Base-by-base conservation (phyloP, 2,329 filamentous ascomycete species). In the Colletotrichum plurivorum region DNA sequence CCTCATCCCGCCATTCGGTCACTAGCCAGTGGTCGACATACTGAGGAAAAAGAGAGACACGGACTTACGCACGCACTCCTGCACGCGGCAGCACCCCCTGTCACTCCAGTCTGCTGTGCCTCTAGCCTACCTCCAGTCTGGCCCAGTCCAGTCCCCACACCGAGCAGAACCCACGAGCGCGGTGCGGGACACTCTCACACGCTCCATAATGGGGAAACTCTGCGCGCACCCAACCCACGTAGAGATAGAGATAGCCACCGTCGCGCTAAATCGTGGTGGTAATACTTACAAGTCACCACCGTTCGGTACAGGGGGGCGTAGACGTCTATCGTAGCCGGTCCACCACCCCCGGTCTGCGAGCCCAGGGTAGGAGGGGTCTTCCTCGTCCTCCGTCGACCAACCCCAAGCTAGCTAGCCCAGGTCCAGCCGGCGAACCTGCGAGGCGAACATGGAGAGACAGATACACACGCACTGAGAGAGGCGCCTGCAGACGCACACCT, bases 361-460 rank as follows among this genome's bases (percentile, higher is more conserved):
- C 31, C 31, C 22, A 8, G 52, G 16, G 22, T 16, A 36, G 31
- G 31, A 10, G 31, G 31, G 31, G 31, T 36, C 31, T 36, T 36
- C 31, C 31, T 36, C 31, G 31, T 36, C 31, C 31, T 39, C 62
- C 61, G 53, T 59, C 52, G 41, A 46, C 61, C 54, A 48, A 46
- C 61, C 54, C 62, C 54, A 66, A 55, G 66, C 31, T 39, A 49
- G 55, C 66, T 31, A 60, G 43, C 43, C 62, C 62, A 48, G 67
- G 62, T 69, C 62, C 60, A 68, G 66, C 55, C 56, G 55, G 46
- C 55, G 62, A 67, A 61, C 51, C 41, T 45, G 22, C 45, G 25
- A 69, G 62, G 59, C 45, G 49, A 61, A 65, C 43, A 43, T 22
- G 48, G 61, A 36, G 31, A 36, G 31, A 36, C 31, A 36, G 31